Base-by-base conservation (phyloP, 345 rosid genomes). In the Eucalyptus shirleyi region DNA sequence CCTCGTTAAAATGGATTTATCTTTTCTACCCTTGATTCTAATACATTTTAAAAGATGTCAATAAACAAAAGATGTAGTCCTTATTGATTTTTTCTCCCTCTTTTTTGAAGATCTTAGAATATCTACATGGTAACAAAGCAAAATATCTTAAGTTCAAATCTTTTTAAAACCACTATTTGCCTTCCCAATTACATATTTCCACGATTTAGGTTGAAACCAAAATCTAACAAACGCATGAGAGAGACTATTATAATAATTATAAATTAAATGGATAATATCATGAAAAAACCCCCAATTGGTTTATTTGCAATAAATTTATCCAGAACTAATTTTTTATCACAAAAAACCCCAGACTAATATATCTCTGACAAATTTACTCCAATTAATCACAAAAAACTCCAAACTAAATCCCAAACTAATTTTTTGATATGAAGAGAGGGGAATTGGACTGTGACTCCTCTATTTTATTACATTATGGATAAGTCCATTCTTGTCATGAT, bases 341-440 rank as follows among this genome's bases (percentile, higher is more conserved):
- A 1, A 42, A 1, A 51, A 17, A 51, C 0, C 2, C 9, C 1
- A 6, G 0, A 53, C 0, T 6, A 0, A 0, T 53, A 51, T 3
- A 53, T 3, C 1, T 53, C 0, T 3, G 0, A 53, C 2, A 53
- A 53, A 51, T 51, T 51, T 51, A 51, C 9, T 1, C 9, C 4
- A 51, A 7, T 51, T 51, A 1, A 51, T 51, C 4, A 7, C 1
- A 53, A 53, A 7, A 51, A 53, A 7, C 1, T 1, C 9, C 55
- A 50, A 1, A 50, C 21, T 50, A 50, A 50, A 16, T 17, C 9
- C 4, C 56, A 51, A 51, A 51, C 23, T 53, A 53, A 53, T 7
- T 53, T 53, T 53, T 53, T 53, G 56, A 51, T 0, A 1, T 1
- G 21, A 51, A 51, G 23, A 1, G 55, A 51, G 4, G 55, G 8